Percentiles rank a stretch among this genome's conserved stretches.
These are phyloP conservation scores for Irpex rosettiformis DNA, from an alignment of 1,284 basidiomycete species.

Conservation along the genomic window DNA sequence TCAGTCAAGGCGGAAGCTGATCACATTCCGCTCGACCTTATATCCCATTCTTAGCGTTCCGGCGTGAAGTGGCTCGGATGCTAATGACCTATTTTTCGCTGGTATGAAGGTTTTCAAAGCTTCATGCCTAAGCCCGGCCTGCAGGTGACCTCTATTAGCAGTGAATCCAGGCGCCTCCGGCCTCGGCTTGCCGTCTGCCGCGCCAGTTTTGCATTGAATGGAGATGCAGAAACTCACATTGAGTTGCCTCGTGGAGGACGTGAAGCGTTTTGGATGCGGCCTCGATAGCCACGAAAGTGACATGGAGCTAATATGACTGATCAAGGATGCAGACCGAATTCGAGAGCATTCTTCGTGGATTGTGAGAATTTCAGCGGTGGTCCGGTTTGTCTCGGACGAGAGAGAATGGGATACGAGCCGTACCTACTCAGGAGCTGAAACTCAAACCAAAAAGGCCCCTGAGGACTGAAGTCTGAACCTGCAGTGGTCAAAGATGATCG, in stretches of 20 bases:
- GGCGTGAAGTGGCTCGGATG: not conserved
- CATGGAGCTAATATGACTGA: not conserved
- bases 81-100: not conserved
- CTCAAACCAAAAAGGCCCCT: not conserved
- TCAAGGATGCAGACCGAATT: not conserved
- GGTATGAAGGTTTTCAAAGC: not conserved
- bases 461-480: not conserved
- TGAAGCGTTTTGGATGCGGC: not conserved
- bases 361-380: not conserved
- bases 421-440: not conserved
- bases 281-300: not conserved
- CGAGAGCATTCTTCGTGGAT: not conserved
- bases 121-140: not conserved
- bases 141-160: not conserved
- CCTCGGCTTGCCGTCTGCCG: not conserved
- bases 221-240: not conserved
- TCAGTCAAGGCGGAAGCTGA: not conserved
- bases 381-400: not conserved
- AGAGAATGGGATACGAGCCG: not conserved
- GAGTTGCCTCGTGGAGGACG: not conserved
- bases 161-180: not conserved
- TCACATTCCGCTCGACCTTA: not conserved
- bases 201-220: not conserved
- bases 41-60: not conserved
- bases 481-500: not conserved